Evolutionary conservation across 768 basidiomycete species (phyloP), one percentile per base, ranked within the genome.

Genomic region (Podaxis pistillaris): DNA sequence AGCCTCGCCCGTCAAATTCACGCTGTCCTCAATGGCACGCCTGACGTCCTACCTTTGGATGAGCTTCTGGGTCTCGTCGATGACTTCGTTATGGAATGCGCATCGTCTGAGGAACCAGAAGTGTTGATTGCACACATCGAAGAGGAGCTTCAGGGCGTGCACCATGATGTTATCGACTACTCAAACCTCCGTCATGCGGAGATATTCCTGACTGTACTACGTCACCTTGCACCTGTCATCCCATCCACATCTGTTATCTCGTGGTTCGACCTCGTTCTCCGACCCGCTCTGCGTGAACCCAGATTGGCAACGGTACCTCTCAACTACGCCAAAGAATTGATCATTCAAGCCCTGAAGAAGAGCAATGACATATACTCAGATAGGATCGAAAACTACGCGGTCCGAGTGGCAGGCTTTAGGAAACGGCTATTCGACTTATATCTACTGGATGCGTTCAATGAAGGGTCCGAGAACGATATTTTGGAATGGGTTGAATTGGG

Each of bases 241-340:
- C 78, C 89, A 2, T 75, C 88, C 7, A 79, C 79, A 5, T 89
- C 89, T 26, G 78, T 93, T 59, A 88, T 92, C 61, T 87, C 87
- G 28, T 94, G 93, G 93, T 94, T 91, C 72, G 91, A 94, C 71
- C 81, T 90, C 37, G 80, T 90, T 28, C 78, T 94, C 2, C 86
- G 92, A 37, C 88, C 90, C 26, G 89, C 91, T 30, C 78, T 94
- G 58, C 86, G 90, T 53, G 87, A 92, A 70, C 87, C 90, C 40
- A 86, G 81, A 65, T 76, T 94, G 19, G 78, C 89, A 2, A 83
- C 81, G 0, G 66, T 75, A 24, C 81, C 87, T 4, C 79, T 86
- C 19, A 79, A 81, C 55, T 78, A 89, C 69, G 92, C 91, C 30
- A 90, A 89, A 72, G 87, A 89, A 40, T 80, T 94, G 24, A 81